Conservation (phyloP, 2,329 filamentous ascomycete genomes). For the Curvularia sp. region DNA sequence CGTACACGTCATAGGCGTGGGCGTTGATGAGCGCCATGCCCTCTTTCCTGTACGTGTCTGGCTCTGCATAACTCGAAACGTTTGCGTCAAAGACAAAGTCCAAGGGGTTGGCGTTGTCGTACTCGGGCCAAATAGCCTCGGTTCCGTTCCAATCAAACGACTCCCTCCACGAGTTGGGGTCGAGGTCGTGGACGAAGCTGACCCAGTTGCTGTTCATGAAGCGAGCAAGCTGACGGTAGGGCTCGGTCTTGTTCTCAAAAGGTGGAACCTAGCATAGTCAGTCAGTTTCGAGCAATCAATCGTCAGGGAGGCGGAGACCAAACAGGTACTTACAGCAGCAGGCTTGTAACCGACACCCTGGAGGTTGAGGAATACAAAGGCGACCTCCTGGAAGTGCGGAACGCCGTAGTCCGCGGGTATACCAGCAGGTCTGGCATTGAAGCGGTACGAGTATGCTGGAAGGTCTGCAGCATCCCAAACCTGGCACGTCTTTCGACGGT, state of each 20-base stretch:
- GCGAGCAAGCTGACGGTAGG: constrained; percentile 50
- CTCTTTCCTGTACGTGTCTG: constrained; percentile 54
- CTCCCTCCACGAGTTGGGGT: constrained; percentile 38
- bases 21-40: constrained; percentile 56
- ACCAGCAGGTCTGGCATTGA: constrained; percentile 63
- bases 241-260: constrained; percentile 47
- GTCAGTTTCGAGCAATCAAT: background rate
- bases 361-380: constrained; percentile 58
- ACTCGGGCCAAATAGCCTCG: constrained; percentile 52
- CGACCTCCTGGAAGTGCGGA: constrained; percentile 63
- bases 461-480: constrained; percentile 59
- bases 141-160: constrained; percentile 25
- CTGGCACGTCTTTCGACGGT: constrained; percentile 61
- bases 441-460: constrained; percentile 67
- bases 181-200: constrained; percentile 54
- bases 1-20: constrained; percentile 22
- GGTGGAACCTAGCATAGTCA: constrained; percentile 25
- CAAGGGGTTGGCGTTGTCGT: constrained; percentile 45
- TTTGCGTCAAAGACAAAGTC: constrained; percentile 60
- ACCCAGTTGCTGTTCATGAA: constrained; percentile 57
- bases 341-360: constrained; percentile 53
- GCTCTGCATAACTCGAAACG: constrained; percentile 50
- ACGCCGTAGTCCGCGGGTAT: constrained; percentile 54
- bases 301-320: background rate
- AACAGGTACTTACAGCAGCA: constrained; percentile 23